Percentiles rank a stretch among this genome's conserved stretches.
Evolutionary conservation across 2,329 filamentous ascomycete genomes (phyloP).

Genomic region (Macrophomina pseudophaseolina): DNA sequence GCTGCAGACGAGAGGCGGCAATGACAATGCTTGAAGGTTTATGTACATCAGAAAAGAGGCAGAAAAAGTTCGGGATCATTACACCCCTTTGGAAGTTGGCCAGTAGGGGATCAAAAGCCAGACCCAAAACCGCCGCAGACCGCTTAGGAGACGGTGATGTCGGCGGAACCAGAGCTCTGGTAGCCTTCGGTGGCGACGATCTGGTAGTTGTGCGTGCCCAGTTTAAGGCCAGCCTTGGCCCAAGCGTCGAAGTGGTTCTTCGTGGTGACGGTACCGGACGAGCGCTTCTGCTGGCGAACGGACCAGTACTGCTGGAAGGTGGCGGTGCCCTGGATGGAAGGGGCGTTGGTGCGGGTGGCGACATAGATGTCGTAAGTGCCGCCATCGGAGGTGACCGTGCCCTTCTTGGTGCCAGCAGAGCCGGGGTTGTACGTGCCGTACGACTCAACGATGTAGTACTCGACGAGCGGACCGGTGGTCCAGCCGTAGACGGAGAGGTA

Average conservation of each 20-base stretch:
- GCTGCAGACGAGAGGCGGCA: background rate
- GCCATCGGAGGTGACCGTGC: conserved; percentile 58
- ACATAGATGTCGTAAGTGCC: conserved; percentile 59
- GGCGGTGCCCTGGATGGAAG: conserved; percentile 59
- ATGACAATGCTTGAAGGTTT: background rate
- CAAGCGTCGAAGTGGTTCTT: conserved; percentile 61
- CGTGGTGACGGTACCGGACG: conserved; percentile 56
- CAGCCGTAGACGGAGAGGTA: conserved; percentile 66
- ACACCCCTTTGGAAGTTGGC: background rate
- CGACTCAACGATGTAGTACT: conserved; percentile 64
- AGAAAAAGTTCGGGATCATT: background rate
- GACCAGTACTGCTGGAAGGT: conserved; percentile 63
- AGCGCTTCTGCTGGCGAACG: conserved; percentile 56
- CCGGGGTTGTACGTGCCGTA: conserved; percentile 57
- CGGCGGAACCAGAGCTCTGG: conserved; percentile 54
- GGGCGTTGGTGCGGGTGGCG: conserved; percentile 56
- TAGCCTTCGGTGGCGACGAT: conserved; percentile 63
- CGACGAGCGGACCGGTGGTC: conserved; percentile 59
- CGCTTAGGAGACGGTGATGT: conserved; percentile 49
- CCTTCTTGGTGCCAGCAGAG: conserved; percentile 55
- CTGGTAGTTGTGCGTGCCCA: conserved; percentile 59
- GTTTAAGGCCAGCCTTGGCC: conserved; percentile 53
- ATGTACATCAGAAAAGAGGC: background rate
- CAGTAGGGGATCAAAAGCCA: background rate
- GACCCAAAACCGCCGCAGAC: background rate